phyloP scores from a whole-genome alignment of 2,329 filamentous ascomycete genomes.

The Colletotrichum magnum region DNA sequence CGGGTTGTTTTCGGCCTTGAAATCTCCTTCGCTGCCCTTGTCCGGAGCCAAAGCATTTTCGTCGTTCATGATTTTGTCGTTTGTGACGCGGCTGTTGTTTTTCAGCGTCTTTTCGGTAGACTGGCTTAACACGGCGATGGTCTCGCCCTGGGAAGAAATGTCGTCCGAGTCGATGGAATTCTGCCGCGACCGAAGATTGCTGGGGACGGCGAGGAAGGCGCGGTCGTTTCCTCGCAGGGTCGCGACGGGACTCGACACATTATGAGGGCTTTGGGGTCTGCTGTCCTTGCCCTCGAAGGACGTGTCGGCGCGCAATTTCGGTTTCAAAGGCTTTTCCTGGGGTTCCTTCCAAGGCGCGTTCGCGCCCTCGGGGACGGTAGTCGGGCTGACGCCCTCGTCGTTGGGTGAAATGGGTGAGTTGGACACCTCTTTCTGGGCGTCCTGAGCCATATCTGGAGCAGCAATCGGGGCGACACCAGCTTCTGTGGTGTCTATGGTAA shows the following conservation, averaged over 20 bases:
- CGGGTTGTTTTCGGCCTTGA: constrained; percentile 81
- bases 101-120: constrained; percentile 60
- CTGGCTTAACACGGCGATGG: constrained; percentile 65
- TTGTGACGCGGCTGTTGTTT: constrained; percentile 55
- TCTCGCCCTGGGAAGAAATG: constrained; percentile 73
- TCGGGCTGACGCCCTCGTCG: constrained; percentile 58
- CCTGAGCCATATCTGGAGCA: constrained; percentile 48
- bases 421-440: constrained; percentile 43
- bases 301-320: constrained; percentile 67
- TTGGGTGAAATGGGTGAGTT: constrained; percentile 53
- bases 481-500: constrained; percentile 68
- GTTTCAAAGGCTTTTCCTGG: constrained; percentile 43
- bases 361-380: constrained; percentile 52
- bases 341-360: constrained; percentile 45
- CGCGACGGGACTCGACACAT: constrained; percentile 73
- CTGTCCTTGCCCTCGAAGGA: constrained; percentile 75
- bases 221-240: constrained; percentile 60
- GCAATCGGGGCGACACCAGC: constrained; percentile 47
- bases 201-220: constrained; percentile 76
- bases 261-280: constrained; percentile 79
- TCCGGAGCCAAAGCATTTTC: constrained; percentile 81
- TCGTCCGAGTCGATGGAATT: constrained; percentile 80
- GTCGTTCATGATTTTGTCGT: constrained; percentile 73
- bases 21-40: constrained; percentile 81
- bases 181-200: constrained; percentile 72